phyloP scores from a whole-genome alignment of 805 yeast species.

The Pichia phayaonensis region DNA sequence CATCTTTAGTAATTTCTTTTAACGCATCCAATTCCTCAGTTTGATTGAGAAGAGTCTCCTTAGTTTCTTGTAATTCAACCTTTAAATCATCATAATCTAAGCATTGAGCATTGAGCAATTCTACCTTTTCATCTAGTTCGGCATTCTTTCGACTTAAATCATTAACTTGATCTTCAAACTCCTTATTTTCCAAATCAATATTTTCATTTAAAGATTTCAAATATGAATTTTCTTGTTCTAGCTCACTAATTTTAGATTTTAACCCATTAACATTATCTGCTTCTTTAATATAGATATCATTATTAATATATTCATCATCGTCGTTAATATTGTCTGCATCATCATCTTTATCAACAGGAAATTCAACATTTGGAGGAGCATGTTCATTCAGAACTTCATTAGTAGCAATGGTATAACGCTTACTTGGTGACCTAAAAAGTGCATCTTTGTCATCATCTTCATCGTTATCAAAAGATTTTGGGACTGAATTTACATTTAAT shows the following conservation, averaged over 20 bases:
- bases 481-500: neutral
- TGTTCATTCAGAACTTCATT: constrained; percentile 12
- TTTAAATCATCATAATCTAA: constrained; percentile 7
- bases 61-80: neutral
- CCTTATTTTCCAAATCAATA: constrained; percentile 1
- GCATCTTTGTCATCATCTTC: constrained; percentile 1
- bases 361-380: constrained; percentile 8
- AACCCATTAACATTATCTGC: neutral
- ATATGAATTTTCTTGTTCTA: constrained; percentile 9
- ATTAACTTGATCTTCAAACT: constrained; percentile 3
- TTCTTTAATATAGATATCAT: neutral
- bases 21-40: constrained; percentile 8
- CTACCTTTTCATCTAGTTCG: neutral
- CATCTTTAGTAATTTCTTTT: constrained; percentile 5
- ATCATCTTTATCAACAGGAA: constrained; percentile 10
- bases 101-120: constrained; percentile 1
- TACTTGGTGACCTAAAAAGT: constrained; percentile 12
- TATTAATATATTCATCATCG: neutral
- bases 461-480: neutral
- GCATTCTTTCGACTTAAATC: neutral
- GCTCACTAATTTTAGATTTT: neutral
- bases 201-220: neutral
- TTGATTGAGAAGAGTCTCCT: constrained; percentile 3
- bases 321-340: too few species aligned
- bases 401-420: constrained; percentile 9